Evolutionary conservation across 495 filamentous ascomycete species (phyloP).

Genomic region (Glarea lozoyensis): DNA sequence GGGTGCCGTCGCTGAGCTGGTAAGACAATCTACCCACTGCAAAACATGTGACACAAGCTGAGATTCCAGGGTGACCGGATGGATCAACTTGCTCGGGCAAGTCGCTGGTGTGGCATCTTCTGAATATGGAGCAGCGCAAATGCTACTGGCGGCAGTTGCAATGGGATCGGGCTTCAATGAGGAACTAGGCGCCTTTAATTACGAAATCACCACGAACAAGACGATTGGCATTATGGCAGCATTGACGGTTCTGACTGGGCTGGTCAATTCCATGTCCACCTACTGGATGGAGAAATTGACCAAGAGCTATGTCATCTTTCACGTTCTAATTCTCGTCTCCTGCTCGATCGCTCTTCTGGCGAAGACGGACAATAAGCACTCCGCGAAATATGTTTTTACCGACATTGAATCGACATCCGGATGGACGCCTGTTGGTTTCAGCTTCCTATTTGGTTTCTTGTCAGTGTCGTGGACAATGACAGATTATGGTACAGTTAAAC

Average conservation of each 20-base stretch:
- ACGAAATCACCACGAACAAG: constrained; percentile 39
- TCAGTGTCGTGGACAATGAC: constrained; percentile 63
- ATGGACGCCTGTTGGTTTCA: constrained; percentile 55
- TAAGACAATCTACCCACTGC: neutral
- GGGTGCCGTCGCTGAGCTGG: constrained; percentile 22
- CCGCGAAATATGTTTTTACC: constrained; percentile 54
- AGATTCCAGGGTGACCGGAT: constrained; percentile 42
- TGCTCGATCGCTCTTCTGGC: constrained; percentile 53
- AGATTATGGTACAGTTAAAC: constrained; percentile 31
- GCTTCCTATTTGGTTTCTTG: constrained; percentile 62
- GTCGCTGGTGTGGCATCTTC: constrained; percentile 55
- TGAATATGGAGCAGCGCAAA: constrained; percentile 58
- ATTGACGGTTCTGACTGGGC: constrained; percentile 42
- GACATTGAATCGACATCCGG: constrained; percentile 48
- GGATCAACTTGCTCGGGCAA: constrained; percentile 61
- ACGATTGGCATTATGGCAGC: constrained; percentile 55
- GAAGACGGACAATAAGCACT: constrained; percentile 49
- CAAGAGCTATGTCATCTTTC: constrained; percentile 56
- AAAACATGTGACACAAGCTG: neutral
- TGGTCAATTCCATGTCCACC: constrained; percentile 52
- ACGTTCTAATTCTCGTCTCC: constrained; percentile 46
- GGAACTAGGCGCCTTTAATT: no score
- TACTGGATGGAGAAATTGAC: constrained; percentile 58
- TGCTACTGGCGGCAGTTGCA: constrained; percentile 57
- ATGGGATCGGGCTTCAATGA: constrained; percentile 48